Conservation (phyloP, 768 basidiomycete species). For the Mycena indigotica region DNA sequence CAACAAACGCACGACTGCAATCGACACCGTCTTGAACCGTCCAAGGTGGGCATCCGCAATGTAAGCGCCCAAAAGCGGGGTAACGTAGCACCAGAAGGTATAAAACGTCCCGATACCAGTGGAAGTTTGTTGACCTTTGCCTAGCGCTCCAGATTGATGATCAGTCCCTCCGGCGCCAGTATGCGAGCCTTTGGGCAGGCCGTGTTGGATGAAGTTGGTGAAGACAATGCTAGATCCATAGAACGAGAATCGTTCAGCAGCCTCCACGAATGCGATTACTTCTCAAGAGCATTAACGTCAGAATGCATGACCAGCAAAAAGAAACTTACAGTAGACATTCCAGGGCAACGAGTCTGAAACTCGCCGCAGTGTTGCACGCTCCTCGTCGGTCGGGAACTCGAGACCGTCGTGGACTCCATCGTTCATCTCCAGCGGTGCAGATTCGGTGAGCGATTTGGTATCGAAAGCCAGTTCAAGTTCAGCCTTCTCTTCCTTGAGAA, state of each 20-base stretch:
- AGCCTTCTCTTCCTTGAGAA: constrained; percentile 1
- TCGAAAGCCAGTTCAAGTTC: neutral
- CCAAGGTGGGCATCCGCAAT: constrained; percentile 74
- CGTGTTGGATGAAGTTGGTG: constrained; percentile 76
- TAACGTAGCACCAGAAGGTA: constrained; percentile 61
- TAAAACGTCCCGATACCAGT: constrained; percentile 75
- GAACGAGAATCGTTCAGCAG: constrained; percentile 72
- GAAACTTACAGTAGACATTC: constrained; percentile 49
- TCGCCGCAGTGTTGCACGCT: constrained; percentile 58
- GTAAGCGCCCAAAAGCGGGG: constrained; percentile 70
- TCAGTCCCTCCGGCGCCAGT: constrained; percentile 60
- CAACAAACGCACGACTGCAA: constrained; percentile 43
- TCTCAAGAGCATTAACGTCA: neutral
- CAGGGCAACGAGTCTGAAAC: constrained; percentile 63
- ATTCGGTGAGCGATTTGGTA: neutral
- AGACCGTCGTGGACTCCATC: constrained; percentile 51
- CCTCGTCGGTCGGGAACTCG: constrained; percentile 67
- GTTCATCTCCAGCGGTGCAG: neutral
- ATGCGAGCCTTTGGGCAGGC: constrained; percentile 62
- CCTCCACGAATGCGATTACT: constrained; percentile 70
- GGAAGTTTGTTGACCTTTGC: constrained; percentile 66
- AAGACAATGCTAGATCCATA: constrained; percentile 21
- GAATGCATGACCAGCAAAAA: neutral
- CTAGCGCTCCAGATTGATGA: constrained; percentile 70
- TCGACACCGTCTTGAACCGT: constrained; percentile 71